Base-by-base conservation (phyloP, 2,329 filamentous ascomycete species). In the Dothistroma pini region DNA sequence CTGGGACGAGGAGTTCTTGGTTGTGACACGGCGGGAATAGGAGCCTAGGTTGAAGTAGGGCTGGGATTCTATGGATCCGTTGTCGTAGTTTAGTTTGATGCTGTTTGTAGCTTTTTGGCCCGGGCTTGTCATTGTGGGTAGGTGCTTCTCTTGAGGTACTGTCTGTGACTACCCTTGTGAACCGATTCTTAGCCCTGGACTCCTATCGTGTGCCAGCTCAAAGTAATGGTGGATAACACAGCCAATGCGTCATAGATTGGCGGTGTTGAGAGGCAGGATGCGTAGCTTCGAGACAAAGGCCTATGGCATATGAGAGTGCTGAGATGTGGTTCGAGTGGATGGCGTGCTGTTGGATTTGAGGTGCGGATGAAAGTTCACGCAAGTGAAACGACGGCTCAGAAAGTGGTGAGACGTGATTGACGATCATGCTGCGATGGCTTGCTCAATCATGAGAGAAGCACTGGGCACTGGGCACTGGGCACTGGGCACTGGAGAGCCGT, bases 1-100 rank as follows among this genome's bases (percentile, higher is more conserved):
- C 69, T 89, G 84, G 1, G 86, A 81, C 51, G 80, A 77, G 3
- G 71, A 49, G 67, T 71, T 84, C 16, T 67, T 72, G 0, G 86
- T 86, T 38, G 75, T 85, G 51, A 90, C 77, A 2, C 75, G 68
- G n/a, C 84, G 82, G 34, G 77, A 75, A 70, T 84, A 86, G 0
- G 76, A 70, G 59, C 88, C 88, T 1, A 91, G 82, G 65, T 90
- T 72, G 71, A 80, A 82, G 62, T 76, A 75, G 35, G 63, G 57
- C 16, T 63, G 63, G 47, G 19, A 10, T 19, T 53, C 51, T 19
- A 53, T 53, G 51, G 51, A 10, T 34, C 10, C 8, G n/a, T 14
- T 35, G 50, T 59, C 12, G 21, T 61, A 31, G 21, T 34, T 32
- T 7, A 59, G 22, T 32, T 22, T 22, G 55, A 57, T 34, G 44